Percentiles rank a stretch among this genome's conserved stretches.
Conservation (phyloP, 2,329 filamentous ascomycete genomes). For the Domatiomyces globalis region DNA sequence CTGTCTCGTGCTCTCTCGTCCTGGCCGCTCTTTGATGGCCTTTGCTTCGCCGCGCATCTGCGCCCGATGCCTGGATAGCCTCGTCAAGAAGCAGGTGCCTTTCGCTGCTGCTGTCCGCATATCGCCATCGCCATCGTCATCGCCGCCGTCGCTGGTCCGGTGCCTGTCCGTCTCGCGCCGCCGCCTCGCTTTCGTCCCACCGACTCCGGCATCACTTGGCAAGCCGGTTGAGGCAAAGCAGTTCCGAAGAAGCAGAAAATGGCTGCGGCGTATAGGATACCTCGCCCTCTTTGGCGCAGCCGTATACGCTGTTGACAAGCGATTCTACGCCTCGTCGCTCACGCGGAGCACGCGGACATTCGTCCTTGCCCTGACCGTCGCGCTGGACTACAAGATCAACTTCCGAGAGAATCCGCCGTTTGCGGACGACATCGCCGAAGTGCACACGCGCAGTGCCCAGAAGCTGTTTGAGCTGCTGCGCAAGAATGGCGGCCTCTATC, state of each 20-base stretch:
- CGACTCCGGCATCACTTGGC: conserved; percentile 64
- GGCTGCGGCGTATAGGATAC: conserved; percentile 58
- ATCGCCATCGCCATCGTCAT: background rate
- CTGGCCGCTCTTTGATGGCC: conserved; percentile 3
- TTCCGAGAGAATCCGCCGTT: conserved; percentile 67
- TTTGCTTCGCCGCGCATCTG: conserved; percentile 12
- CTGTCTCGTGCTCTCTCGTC: background rate
- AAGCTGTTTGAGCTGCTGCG: conserved; percentile 68
- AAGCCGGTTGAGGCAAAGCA: conserved; percentile 55
- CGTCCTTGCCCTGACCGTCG: conserved; percentile 60
- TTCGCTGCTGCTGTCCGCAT: conserved; percentile 1
- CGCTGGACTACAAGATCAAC: conserved; percentile 91
- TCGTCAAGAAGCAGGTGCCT: background rate
- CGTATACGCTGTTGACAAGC: conserved; percentile 54
- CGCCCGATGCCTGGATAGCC: conserved; percentile 10
- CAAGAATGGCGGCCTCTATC: conserved; percentile 78
- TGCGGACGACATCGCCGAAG: conserved; percentile 57
- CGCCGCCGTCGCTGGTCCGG: conserved; percentile 4
- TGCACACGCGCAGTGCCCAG: conserved; percentile 74
- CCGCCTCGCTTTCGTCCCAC: conserved; percentile 48
- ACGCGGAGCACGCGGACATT: conserved; percentile 72
- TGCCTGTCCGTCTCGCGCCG: conserved; percentile 9
- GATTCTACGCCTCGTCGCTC: conserved; percentile 65
- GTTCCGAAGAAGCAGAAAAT: conserved; percentile 57
- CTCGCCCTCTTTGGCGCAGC: conserved; percentile 45